Evolutionary conservation across 495 filamentous ascomycete species (phyloP).

Genomic region (Podospora pseudoanserina): DNA sequence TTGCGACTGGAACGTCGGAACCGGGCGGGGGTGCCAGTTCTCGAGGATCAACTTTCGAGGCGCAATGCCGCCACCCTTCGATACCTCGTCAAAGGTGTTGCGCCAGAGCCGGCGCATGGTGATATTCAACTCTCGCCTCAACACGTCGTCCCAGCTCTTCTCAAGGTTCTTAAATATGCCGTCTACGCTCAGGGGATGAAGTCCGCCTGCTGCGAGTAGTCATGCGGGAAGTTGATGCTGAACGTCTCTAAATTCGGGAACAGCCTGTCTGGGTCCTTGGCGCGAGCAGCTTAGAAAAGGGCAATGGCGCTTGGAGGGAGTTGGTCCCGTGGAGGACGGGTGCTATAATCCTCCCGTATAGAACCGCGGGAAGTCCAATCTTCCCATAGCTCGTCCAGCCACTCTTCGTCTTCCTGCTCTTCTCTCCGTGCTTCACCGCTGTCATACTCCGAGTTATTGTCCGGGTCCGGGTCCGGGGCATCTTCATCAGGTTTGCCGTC

Average conservation of each 20-base stretch:
- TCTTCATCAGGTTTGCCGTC: neutral
- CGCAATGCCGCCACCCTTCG: neutral
- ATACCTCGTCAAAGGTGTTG: neutral
- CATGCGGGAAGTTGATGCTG: conserved; percentile 7
- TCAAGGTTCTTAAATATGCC: neutral
- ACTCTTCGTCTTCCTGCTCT: neutral
- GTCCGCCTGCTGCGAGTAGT: neutral
- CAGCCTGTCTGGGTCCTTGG: neutral
- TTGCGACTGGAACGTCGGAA: neutral
- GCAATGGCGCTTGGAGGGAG: neutral
- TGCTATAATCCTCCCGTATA: neutral
- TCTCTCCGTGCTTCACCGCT: neutral
- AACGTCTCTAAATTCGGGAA: neutral
- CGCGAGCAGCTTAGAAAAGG: neutral
- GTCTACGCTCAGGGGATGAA: neutral
- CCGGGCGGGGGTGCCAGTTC: conserved; percentile 4
- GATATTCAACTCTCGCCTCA: neutral
- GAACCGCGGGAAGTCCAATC: neutral
- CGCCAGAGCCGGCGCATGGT: conserved; percentile 8
- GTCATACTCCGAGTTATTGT: neutral
- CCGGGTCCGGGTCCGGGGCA: neutral
- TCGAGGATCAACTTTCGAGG: neutral
- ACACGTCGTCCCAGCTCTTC: neutral
- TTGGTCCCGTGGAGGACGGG: neutral
- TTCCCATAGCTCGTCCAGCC: neutral